Base-by-base conservation (phyloP, 2,329 filamentous ascomycete genomes). In the Epichloe typhina region DNA sequence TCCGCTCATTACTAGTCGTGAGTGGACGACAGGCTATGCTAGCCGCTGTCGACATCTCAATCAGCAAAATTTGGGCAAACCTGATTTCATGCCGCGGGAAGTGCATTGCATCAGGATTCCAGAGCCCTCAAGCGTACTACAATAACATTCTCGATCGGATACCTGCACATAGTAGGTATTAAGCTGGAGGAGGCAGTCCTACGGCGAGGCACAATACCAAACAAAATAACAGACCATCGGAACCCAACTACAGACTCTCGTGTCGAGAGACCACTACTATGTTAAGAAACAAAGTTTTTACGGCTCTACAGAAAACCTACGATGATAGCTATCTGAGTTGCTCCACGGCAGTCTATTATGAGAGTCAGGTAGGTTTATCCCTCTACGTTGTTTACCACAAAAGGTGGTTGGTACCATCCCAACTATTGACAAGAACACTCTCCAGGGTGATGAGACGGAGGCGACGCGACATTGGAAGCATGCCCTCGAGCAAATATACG, bases 271-370 rank as follows among this genome's bases (percentile, higher is more conserved):
- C 8, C 51, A 56, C 56, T 66, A 70, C 62, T 58, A 79, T 80
- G 76, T 73, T 75, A 65, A 72, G 71, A 60, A 76, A 69, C 64
- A 75, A 69, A 62, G 68, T 67, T 55, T 76, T 82, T 63, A 82
- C 85, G 68, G 82, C 82, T 55, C 81, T 96, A 67, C 91, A 97
- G 72, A 96, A 95, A 77, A 95, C 89, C 51, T 97, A 97, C 71
- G 91, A 97, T 72, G 89, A 97, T 68, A 90, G 86, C 68, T 96
- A 95, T 70, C 72, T 96, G 60, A 89, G 85, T 64, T 96, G 90
- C 69, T 96, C 90, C 13, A 97, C 90, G 2, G 91, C 91, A 39
- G 87, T 95, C 49, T 96, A 95, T 70, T 96, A 95, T 67, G 93
- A 98, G 71, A 82, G 84, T 65, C 85, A 94, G 80, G 89, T 94